A percentile compares a stretch with the other conserved stretches of the same genome.
Evolutionary conservation across 2,329 filamentous ascomycete genomes (phyloP).

Genomic region (Lachnellula suecica): DNA sequence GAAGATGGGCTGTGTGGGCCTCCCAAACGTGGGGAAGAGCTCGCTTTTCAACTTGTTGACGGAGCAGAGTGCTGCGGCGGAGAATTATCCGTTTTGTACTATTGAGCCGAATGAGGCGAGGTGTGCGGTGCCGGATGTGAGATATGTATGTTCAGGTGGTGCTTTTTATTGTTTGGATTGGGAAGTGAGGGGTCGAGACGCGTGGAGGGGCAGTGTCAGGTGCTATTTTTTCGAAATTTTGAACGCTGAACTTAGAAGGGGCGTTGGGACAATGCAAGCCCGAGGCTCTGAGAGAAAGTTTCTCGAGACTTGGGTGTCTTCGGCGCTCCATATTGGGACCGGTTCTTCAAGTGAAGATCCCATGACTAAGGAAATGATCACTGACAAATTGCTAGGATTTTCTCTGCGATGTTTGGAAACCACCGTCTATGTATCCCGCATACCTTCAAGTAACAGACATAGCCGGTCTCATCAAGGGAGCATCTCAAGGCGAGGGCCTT

Average conservation of each 20-base stretch:
- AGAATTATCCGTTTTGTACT: conserved; percentile 47
- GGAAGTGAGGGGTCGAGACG: no score
- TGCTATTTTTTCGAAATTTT: no score
- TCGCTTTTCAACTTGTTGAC: conserved; percentile 46
- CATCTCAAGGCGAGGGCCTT: conserved; percentile 43
- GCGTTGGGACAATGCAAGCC: no score
- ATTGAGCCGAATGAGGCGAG: conserved; percentile 48
- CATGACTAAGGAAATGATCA: no score
- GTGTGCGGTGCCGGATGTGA: conserved; percentile 43
- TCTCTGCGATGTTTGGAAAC: conserved; percentile 45
- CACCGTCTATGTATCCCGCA: conserved; percentile 44
- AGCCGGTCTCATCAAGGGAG: conserved; percentile 45
- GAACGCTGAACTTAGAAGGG: no score
- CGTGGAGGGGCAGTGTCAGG: no score
- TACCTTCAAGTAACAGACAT: conserved; percentile 46
- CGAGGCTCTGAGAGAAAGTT: no score
- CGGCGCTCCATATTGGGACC: no score
- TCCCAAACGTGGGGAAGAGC: conserved; percentile 47
- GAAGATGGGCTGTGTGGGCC: conserved; percentile 47
- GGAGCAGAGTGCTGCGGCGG: conserved; percentile 44
- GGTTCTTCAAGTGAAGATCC: no score
- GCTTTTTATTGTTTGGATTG: no score
- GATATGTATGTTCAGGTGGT: conserved; percentile 47
- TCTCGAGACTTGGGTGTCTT: no score
- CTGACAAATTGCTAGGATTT: conserved; percentile 38